Percentiles rank a stretch among this genome's conserved stretches.
These are phyloP conservation scores for Teunomyces funiuensis DNA, from an alignment of 805 yeast species.

Conservation along the genomic window DNA sequence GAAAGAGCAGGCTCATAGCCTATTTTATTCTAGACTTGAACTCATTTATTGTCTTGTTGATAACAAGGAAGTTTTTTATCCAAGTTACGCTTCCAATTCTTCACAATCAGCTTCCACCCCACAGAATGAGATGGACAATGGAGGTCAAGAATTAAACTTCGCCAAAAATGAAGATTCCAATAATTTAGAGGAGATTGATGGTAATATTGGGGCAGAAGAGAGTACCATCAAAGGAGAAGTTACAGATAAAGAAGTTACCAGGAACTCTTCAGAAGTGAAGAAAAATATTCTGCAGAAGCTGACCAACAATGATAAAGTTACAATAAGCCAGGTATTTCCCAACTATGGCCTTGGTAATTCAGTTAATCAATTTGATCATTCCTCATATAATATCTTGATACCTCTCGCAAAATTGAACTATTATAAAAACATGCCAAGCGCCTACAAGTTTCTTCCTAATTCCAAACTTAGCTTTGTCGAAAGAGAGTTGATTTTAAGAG, in stretches of 20 bases:
- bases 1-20: conserved; percentile 16
- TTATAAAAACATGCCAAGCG: conserved; percentile 28
- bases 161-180: conserved; percentile 1
- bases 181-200: conserved; percentile 5
- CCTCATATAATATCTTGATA: conserved; percentile 35
- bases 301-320: conserved; percentile 27
- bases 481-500: conserved; percentile 31
- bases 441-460: conserved; percentile 23
- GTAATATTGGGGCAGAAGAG: not conserved
- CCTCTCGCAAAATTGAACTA: conserved; percentile 35
- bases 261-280: not conserved
- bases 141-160: not conserved
- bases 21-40: conserved; percentile 28
- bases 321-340: conserved; percentile 41
- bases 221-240: conserved; percentile 6
- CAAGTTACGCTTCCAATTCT: conserved; percentile 2
- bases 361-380: conserved; percentile 29
- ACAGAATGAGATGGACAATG: not conserved
- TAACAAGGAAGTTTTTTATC: conserved; percentile 20
- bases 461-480: conserved; percentile 33
- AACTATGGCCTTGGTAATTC: conserved; percentile 35
- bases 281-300: not conserved
- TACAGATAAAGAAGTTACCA: conserved; percentile 2
- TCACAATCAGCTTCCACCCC: not conserved
- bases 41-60: conserved; percentile 20